Conservation (phyloP, 208 protist species). For the Trichomonas vaginalis region DNA sequence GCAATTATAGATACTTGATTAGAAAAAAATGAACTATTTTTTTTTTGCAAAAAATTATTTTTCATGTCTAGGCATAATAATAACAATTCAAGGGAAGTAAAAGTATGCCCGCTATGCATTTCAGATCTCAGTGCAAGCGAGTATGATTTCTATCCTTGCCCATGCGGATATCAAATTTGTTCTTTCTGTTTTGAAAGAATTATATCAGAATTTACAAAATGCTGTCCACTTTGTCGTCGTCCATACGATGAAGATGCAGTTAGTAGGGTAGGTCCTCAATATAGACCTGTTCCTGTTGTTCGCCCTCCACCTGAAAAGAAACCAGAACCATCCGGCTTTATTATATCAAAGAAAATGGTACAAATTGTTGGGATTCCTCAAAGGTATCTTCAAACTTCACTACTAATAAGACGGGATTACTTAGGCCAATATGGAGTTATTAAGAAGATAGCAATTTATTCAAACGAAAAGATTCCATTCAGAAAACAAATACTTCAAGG, state of each 20-base stretch:
- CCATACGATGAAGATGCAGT: background rate
- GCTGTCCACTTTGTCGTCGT: background rate
- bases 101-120: background rate
- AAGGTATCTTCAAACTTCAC: background rate
- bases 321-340: background rate
- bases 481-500: background rate
- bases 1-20: too few species aligned
- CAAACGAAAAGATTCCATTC: background rate
- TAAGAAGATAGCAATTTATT: background rate
- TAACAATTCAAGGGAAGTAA: background rate
- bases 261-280: background rate
- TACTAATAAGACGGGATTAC: background rate
- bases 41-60: too few species aligned
- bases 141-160: conserved; percentile 16
- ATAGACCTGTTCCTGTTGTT: background rate
- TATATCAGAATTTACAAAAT: background rate
- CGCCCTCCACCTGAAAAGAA: background rate
- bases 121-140: background rate
- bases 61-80: background rate
- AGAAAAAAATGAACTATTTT: too few species aligned
- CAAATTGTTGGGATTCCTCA: background rate
- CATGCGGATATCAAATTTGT: background rate
- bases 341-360: background rate
- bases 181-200: background rate
- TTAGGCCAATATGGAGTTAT: background rate